phyloP scores from a whole-genome alignment of 1,139 yeast genomes.

The Diutina mesorugosa region DNA sequence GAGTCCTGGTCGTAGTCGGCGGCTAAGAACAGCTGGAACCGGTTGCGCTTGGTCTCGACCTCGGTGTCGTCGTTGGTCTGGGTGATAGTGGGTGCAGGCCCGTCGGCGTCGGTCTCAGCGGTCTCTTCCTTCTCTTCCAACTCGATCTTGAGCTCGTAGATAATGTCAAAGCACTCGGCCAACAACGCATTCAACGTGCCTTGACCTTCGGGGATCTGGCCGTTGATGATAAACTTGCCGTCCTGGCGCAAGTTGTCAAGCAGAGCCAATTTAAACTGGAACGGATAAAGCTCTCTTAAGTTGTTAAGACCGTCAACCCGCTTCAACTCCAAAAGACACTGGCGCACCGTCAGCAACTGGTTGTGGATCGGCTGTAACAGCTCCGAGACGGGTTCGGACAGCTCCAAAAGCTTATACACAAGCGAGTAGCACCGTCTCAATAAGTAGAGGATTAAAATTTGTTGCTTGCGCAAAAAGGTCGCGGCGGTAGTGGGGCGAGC shows the following conservation, averaged over 20 bases:
- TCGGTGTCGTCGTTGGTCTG: constrained; percentile 10
- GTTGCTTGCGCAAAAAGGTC: constrained; percentile 21
- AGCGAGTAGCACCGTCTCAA: constrained; percentile 83
- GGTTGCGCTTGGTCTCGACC: constrained; percentile 31
- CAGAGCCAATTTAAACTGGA: constrained; percentile 85
- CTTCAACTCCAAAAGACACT: constrained; percentile 80
- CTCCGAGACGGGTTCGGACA: constrained; percentile 91
- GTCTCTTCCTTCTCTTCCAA: constrained; percentile 51
- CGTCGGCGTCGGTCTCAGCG: constrained; percentile 3
- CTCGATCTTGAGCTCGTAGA: constrained; percentile 82
- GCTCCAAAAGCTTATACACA: constrained; percentile 76
- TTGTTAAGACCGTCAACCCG: constrained; percentile 85
- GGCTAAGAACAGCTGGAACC: constrained; percentile 31
- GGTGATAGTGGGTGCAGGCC: neutral
- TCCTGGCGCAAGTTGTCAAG: constrained; percentile 77
- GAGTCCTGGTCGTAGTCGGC: constrained; percentile 35
- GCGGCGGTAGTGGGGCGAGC: neutral
- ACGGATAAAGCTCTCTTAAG: constrained; percentile 83
- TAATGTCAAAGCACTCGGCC: constrained; percentile 88
- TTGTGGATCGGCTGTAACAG: constrained; percentile 87
- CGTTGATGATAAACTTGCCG: constrained; percentile 83
- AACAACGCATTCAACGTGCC: constrained; percentile 82
- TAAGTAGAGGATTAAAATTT: constrained; percentile 60
- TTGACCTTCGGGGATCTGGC: constrained; percentile 92
- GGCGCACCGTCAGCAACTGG: constrained; percentile 79